Evolutionary conservation across 306 rosid species (phyloP).

Genomic region (Quillaja saponaria): DNA sequence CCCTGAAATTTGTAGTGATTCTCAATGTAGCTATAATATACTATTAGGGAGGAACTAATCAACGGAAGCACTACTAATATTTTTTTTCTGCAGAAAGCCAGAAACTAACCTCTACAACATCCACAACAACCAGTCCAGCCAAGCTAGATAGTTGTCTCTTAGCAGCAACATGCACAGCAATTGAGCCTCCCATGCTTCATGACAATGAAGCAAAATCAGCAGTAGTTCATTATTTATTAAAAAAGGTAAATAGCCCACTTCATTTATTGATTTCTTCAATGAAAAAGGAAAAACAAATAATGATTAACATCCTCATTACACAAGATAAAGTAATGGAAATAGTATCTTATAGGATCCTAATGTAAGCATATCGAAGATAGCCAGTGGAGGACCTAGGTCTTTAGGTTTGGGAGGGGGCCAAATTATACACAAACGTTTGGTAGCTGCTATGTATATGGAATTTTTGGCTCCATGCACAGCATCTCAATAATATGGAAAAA

Average conservation of each 20-base stretch:
- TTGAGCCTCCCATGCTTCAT: constrained; percentile 97
- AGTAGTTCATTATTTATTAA: too few species aligned
- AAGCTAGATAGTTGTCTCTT: constrained; percentile 61
- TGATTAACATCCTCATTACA: too few species aligned
- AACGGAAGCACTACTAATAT: constrained; percentile 13
- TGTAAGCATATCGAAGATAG: too few species aligned
- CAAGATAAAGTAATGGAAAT: too few species aligned
- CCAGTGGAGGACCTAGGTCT: too few species aligned
- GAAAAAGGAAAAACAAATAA: neutral
- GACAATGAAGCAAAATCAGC: constrained; percentile 25
- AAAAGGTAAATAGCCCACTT: too few species aligned
- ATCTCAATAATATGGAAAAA: too few species aligned
- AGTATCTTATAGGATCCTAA: too few species aligned
- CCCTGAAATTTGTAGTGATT: constrained; percentile 65
- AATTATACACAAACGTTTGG: too few species aligned
- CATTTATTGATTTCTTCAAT: constrained; percentile 17
- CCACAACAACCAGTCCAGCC: constrained; percentile 94
- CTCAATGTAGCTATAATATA: constrained; percentile 21
- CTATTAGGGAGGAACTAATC: constrained; percentile 20
- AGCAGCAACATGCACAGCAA: constrained; percentile 93
- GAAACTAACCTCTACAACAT: constrained; percentile 90
- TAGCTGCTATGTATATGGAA: too few species aligned
- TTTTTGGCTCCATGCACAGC: too few species aligned
- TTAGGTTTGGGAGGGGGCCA: too few species aligned
- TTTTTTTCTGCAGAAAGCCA: constrained; percentile 15